Percentiles rank a stretch among this genome's conserved stretches.
These are phyloP conservation scores for Dalbergia oliveri DNA, from an alignment of 306 rosid species.

Conservation along the genomic window DNA sequence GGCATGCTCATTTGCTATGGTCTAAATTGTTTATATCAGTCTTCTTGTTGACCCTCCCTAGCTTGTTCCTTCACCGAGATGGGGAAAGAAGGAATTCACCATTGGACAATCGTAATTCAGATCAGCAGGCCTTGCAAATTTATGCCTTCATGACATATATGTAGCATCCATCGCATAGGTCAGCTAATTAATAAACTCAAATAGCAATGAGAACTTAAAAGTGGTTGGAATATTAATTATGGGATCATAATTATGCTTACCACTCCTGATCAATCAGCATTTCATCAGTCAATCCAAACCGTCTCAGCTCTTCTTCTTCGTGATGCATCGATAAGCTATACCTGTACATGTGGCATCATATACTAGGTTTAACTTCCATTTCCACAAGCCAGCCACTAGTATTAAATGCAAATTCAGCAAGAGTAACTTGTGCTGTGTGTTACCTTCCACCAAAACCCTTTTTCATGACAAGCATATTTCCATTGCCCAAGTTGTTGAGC, in stretches of 20 bases:
- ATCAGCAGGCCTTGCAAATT: constrained; percentile 78
- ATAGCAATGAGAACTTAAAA: not conserved
- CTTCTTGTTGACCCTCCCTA: not conserved
- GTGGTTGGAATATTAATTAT: not conserved
- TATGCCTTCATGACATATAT: constrained; percentile 67
- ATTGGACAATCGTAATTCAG: constrained; percentile 87
- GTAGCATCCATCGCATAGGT: not conserved
- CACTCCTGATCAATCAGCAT: constrained; percentile 88
- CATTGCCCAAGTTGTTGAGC: constrained; percentile 72
- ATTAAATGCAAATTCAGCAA: not conserved
- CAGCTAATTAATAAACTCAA: not conserved
- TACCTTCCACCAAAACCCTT: constrained; percentile 93
- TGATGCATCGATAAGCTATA: constrained; percentile 78
- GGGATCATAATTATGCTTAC: constrained; percentile 45
- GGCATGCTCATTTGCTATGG: not conserved
- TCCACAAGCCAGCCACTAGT: not conserved
- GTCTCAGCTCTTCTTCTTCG: constrained; percentile 68
- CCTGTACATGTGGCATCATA: constrained; percentile 44
- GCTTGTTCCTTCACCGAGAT: constrained; percentile 55
- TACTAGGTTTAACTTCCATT: not conserved
- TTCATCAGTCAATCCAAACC: constrained; percentile 83
- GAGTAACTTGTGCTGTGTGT: not conserved
- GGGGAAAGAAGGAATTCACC: constrained; percentile 84
- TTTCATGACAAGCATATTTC: constrained; percentile 76
- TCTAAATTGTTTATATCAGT: not conserved